Base-by-base conservation (phyloP, 1,284 basidiomycete genomes). In the Ceratobasidium sp. region DNA sequence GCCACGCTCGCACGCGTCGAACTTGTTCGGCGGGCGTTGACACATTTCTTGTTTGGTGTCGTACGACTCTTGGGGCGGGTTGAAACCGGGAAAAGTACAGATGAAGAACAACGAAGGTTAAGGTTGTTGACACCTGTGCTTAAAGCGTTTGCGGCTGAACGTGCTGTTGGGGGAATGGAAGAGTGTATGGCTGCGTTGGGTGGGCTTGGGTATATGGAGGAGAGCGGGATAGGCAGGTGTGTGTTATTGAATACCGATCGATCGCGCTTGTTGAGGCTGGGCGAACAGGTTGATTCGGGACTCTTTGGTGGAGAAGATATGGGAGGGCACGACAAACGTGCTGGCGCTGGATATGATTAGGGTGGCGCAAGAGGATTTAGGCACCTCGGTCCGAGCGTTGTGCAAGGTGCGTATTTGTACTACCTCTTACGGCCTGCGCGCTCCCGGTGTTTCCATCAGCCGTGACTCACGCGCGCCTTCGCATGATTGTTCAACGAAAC, bases 121-220 rank as follows among this genome's bases (percentile, higher is more conserved):
- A 84, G 92, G 68, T 81, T 94, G 77, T 80, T 94, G 71, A 94
- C 91, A 0, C 89, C 91, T 2, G 86, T 89, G 0, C 83, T 86
- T 48, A 94, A 94, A 80, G 91, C 89, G 0, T 94, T 91, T 80
- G 85, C 86, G 2, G 87, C 92, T 7, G 88, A 91, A 75, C 88
- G 88, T 78, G 87, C 87, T 0, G 86, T 85, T 62, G 81, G 85
- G 0, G 89, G 87, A 3, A 89, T 92, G 84, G 88, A 91, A 76
- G 90, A 92, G 75, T 88, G 90, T 51, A 93, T 94, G 90, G 84
- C 88, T 51, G 84, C 88, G 4, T 83, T 94, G 1, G 92, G 92
- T 37, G 92, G 92, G 1, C 89, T 90, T 66, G 92, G 92, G 0
- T 94, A 93, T 78, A 93, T 94, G 91, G 90, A 92, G 78, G 92